Percentiles rank a stretch among this genome's conserved stretches.
Conservation (phyloP, 352 stramenopile genomes). For the Phytophthora agathidicida region DNA sequence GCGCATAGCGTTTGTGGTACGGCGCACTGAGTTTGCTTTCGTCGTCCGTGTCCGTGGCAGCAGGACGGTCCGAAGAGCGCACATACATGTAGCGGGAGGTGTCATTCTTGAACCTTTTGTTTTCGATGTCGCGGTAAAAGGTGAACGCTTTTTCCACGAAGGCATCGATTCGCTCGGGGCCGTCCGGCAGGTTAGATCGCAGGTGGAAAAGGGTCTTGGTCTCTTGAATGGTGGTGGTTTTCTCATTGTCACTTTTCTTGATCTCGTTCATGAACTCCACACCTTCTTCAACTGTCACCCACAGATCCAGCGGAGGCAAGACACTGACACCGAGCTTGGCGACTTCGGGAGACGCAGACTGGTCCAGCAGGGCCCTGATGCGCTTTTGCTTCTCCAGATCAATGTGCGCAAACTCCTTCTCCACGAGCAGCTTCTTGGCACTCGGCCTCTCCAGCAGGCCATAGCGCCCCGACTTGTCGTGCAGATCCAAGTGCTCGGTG, state of each 20-base stretch:
- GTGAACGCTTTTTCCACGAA: conserved; percentile 44
- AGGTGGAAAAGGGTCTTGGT: conserved; percentile 35
- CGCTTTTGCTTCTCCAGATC: conserved; percentile 31
- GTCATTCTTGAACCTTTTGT: conserved; percentile 43
- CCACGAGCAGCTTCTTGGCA: conserved; percentile 9
- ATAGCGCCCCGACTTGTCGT: conserved; percentile 43
- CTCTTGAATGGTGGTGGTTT: conserved; percentile 23
- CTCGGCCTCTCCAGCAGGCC: conserved; percentile 41
- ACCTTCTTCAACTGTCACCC: conserved; percentile 44
- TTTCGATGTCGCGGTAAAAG: conserved; percentile 41
- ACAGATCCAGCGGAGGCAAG: conserved; percentile 39
- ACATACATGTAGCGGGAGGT: conserved; percentile 57
- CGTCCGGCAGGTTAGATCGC: conserved; percentile 24
- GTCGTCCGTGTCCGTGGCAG: conserved; percentile 12
- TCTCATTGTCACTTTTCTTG: conserved; percentile 25
- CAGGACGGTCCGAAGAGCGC: conserved; percentile 14
- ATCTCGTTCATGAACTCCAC: conserved; percentile 51
- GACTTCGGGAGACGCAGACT: conserved; percentile 24
- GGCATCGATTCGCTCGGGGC: conserved; percentile 38
- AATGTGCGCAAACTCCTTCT: conserved; percentile 13
- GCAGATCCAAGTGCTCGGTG: conserved; percentile 37
- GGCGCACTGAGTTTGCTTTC: conserved; percentile 14
- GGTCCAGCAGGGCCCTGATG: conserved; percentile 8
- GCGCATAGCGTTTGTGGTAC: conserved; percentile 73
- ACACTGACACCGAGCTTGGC: conserved; percentile 45